A percentile compares a stretch with the other conserved stretches of the same genome.
These are phyloP conservation scores for Nitzschia sp. DNA, from an alignment of 108 stramenopile genomes.

Conservation along the genomic window DNA sequence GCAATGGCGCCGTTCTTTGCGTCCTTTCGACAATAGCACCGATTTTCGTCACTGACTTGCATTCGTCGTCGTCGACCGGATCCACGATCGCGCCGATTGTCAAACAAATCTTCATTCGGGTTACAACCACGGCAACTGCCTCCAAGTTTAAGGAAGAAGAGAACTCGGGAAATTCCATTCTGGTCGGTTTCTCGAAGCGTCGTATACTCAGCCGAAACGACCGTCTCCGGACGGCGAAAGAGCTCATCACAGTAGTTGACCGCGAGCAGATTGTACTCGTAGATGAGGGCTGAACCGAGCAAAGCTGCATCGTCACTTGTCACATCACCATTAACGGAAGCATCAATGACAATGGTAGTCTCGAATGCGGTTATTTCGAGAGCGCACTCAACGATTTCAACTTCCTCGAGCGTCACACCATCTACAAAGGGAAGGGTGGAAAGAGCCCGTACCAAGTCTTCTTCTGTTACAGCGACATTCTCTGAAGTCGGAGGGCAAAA, in stretches of 20 bases:
- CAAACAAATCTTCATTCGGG: neutral
- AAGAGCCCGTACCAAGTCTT: neutral
- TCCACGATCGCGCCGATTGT: neutral
- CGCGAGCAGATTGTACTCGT: neutral
- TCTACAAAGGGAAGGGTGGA: neutral
- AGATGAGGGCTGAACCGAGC: neutral
- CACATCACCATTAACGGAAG: neutral
- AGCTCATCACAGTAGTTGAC: neutral
- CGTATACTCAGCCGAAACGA: neutral
- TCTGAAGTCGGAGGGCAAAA: neutral
- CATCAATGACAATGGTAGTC: neutral
- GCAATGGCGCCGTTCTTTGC: neutral
- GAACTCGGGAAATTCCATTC: neutral
- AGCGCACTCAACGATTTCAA: neutral
- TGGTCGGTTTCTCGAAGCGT: neutral
- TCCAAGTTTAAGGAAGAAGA: neutral
- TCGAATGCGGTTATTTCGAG: neutral
- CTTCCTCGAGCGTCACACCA: neutral
- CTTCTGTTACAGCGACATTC: neutral
- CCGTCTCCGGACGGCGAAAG: neutral
- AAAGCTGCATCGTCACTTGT: neutral
- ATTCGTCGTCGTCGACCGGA: too few relatives aligned
- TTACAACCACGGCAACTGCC: neutral
- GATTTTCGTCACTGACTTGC: too few relatives aligned
- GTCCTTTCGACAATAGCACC: neutral